Evolutionary conservation across 176 grass and related monocot species (phyloP), one percentile per base, ranked within the genome.

Genomic region (Alloteropsis semialata): DNA sequence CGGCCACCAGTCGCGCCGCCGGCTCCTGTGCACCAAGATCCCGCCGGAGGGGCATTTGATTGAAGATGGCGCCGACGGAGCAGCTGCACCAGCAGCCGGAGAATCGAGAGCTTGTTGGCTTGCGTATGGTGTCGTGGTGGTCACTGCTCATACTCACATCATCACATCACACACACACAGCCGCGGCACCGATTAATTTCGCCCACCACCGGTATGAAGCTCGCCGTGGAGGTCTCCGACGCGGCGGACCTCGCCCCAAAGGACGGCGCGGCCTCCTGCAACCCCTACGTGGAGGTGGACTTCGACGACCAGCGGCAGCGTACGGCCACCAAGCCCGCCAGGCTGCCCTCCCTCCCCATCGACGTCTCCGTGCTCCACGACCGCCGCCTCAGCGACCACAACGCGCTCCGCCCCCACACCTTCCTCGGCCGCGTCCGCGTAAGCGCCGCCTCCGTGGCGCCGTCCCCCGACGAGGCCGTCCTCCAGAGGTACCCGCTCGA

Each of bases 401-500:
- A 86, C 44, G 77, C 84, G 7, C 6, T 17, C 38, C 77, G 85
- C 27, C 63, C 77, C 3, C 68, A 78, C 74, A 79, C 83, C 21
- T 93, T 94, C 84, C 89, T 97, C 59, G 94, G 94, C 66, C 84
- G 87, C 46, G 84, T 97, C 41, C 81, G 91, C 38, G 58, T 97
- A 79, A 78, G 85, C 72, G 91, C 57, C 6, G 82, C 76, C 3
- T 91, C 94, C 9, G 72, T 90, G 50, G 89, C 84, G 0, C 64
- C 36, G 0, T 79, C 87, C 3, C 32, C 81, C 0, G 65, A 64
- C 11, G 75, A 92, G 0, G 89, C 94, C 10, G 33, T 72, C 28
- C 59, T 90, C n/a, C 87, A 91, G 63, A 71, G 94, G 15, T 97
- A 86, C 79, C 94, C 91, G 25, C 91, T 97, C 28, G 94, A 97